These are phyloP conservation scores for Phytophthora ohioensis DNA, from an alignment of 352 stramenopile species.

Conservation along the genomic window DNA sequence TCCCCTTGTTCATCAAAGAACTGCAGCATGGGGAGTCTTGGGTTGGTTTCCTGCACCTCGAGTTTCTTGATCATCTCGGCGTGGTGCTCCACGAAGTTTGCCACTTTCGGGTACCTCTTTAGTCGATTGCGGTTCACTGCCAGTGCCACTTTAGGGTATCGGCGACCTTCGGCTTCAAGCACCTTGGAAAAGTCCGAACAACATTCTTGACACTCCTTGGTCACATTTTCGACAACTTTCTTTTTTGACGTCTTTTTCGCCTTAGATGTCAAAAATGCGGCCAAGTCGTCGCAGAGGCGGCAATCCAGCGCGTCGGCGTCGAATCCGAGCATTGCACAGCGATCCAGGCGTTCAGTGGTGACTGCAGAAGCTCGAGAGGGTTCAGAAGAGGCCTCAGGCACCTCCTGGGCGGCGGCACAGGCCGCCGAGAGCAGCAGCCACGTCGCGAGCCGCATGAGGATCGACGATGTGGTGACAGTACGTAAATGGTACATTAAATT, in stretches of 20 bases:
- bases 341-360: conserved; percentile 12
- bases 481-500: neutral
- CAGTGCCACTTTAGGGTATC: conserved; percentile 58
- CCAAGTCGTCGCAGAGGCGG: conserved; percentile 60
- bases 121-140: conserved; percentile 66
- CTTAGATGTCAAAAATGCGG: conserved; percentile 35
- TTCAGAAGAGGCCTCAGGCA: neutral
- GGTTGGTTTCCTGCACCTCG: conserved; percentile 59
- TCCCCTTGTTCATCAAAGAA: conserved; percentile 66
- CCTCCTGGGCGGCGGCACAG: conserved; percentile 18
- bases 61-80: conserved; percentile 53
- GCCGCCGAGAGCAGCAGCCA: conserved; percentile 13
- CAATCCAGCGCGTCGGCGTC: conserved; percentile 70
- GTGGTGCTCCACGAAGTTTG: conserved; percentile 70
- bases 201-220: conserved; percentile 53
- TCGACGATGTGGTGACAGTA: conserved; percentile 2
- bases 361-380: neutral
- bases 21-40: conserved; percentile 61
- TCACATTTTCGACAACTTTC: conserved; percentile 20
- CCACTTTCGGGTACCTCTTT: conserved; percentile 69
- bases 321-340: conserved; percentile 59
- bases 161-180: conserved; percentile 41
- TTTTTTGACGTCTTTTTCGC: conserved; percentile 11
- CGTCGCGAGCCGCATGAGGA: conserved; percentile 9
- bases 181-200: conserved; percentile 57